A percentile compares a stretch with the other conserved stretches of the same genome.
Evolutionary conservation across 441 rosid genomes (phyloP).

Genomic region (Jatropha podagrica): DNA sequence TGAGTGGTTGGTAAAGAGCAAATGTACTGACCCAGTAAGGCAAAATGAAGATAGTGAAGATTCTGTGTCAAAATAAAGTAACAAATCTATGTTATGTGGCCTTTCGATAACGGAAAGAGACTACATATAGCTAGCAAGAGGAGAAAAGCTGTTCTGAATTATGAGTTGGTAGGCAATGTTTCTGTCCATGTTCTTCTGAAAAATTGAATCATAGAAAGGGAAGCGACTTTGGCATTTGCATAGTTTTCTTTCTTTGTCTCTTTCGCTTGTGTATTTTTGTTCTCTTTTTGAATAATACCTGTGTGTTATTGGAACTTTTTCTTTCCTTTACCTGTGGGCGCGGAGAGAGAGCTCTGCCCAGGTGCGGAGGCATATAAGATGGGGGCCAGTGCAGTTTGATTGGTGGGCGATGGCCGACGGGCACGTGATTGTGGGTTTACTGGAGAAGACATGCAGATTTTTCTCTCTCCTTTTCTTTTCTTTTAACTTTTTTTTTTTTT

Average conservation of each 20-base stretch:
- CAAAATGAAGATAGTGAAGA: background rate
- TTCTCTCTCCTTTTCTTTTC: background rate
- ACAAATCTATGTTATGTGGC: background rate
- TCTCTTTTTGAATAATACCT: background rate
- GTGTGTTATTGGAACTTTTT: no score
- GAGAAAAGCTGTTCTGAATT: background rate
- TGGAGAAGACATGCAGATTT: slow-evolving; percentile 7
- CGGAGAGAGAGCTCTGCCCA: background rate
- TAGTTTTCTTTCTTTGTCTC: background rate
- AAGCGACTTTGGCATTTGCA: background rate
- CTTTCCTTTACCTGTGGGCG: slow-evolving; percentile 7
- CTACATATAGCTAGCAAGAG: background rate
- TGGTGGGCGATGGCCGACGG: slow-evolving; percentile 6
- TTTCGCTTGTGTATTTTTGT: background rate
- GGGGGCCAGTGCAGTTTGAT: background rate
- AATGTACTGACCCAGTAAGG: background rate
- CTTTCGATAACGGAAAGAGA: slow-evolving; percentile 11
- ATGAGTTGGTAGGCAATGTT: background rate
- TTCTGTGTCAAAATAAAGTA: background rate
- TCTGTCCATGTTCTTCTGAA: background rate
- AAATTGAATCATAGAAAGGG: background rate
- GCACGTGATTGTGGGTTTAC: slow-evolving; percentile 11
- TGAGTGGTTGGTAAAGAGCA: background rate
- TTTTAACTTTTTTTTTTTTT: background rate
- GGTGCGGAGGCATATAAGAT: background rate